Base-by-base conservation (phyloP, 2,329 filamentous ascomycete species). In the Chalaropsis ovoidea region DNA sequence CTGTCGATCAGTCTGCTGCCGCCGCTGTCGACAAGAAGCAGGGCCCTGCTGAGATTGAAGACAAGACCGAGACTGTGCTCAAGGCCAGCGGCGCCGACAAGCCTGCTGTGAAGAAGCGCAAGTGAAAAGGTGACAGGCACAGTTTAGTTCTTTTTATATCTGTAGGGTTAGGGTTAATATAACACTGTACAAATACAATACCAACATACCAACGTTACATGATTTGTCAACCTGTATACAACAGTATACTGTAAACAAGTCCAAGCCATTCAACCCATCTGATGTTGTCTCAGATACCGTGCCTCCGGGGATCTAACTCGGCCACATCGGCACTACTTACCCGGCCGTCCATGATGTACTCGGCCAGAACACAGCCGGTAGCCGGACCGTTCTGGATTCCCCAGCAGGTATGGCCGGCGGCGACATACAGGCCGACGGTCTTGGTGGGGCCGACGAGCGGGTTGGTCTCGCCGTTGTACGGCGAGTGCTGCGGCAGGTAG, bases 391-490 rank as follows among this genome's bases (percentile, higher is more conserved):
- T 97, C 77, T 97, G 93, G 24, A 99, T 96, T 0, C 94, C 94
- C 94, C 94, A 99, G 77, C 93, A 97, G 1, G 91, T 96, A 78
- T 99, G 94, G 0, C 94, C 94, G 0, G 90, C 82, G 0, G 94
- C 94, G 67, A 97, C 79, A 74, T 88, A 86, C 54, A 97, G 72
- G 0, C 92, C 91, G 6, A 84, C 82, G 0, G 87, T 83, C 1
- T 82, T 81, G 7, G 91, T 92, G 64, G 81, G 78, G 0, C 94
- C 94, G 27, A 97, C 82, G 62, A 97, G 75, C 4, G 94, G 93
- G 0, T 84, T 85, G 45, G 76, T 77, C 73, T 84, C 81, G 56
- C 80, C 78, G n/a, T 86, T 83, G 63, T 79, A 79, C 61, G 80
- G 77, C 70, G 81, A 78, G 67, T 92, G 88, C 69, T 87, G 88